A percentile compares a stretch with the other conserved stretches of the same genome.
phyloP scores from a whole-genome alignment of 768 basidiomycete species.

The Phlebiopsis flavidoalba region DNA sequence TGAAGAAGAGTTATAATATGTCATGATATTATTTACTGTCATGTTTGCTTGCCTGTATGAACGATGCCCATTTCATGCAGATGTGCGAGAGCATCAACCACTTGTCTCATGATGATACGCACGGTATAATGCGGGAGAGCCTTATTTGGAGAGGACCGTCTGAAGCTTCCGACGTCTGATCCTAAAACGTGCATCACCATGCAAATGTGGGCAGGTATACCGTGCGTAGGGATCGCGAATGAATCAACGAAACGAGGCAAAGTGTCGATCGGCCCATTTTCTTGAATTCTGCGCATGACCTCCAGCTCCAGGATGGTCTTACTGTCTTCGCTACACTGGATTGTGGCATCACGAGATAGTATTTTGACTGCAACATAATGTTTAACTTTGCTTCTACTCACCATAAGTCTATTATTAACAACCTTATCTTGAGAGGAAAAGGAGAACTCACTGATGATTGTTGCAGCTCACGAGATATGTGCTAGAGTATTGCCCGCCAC shows the following conservation, averaged over 20 bases:
- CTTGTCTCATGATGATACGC: slow-evolving; percentile 13
- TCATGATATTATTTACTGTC: too few species aligned
- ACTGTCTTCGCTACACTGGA: background rate
- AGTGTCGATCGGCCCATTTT: slow-evolving; percentile 4
- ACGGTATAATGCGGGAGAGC: slow-evolving; percentile 12
- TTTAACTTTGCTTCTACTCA: slow-evolving; percentile 5
- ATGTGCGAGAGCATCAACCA: slow-evolving; percentile 10
- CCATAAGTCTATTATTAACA: background rate
- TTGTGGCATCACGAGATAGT: slow-evolving; percentile 18
- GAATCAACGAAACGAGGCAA: slow-evolving; percentile 17
- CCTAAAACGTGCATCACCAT: slow-evolving; percentile 17
- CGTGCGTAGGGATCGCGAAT: slow-evolving; percentile 12
- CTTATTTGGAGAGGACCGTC: slow-evolving; percentile 15
- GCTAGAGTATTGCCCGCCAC: slow-evolving; percentile 7
- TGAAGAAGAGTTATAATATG: background rate
- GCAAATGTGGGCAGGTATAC: slow-evolving; percentile 18
- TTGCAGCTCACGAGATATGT: slow-evolving; percentile 9
- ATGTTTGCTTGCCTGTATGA: slow-evolving; percentile 14
- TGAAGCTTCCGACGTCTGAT: slow-evolving; percentile 18
- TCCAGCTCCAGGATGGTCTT: slow-evolving; percentile 14
- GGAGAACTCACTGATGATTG: background rate
- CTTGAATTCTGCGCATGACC: slow-evolving; percentile 15
- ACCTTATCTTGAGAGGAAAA: background rate
- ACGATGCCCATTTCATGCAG: slow-evolving; percentile 19
- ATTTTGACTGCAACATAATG: slow-evolving; percentile 17